These are phyloP conservation scores for Saccharomyces mikatae DNA, from an alignment of 805 yeast genomes.

Conservation along the genomic window DNA sequence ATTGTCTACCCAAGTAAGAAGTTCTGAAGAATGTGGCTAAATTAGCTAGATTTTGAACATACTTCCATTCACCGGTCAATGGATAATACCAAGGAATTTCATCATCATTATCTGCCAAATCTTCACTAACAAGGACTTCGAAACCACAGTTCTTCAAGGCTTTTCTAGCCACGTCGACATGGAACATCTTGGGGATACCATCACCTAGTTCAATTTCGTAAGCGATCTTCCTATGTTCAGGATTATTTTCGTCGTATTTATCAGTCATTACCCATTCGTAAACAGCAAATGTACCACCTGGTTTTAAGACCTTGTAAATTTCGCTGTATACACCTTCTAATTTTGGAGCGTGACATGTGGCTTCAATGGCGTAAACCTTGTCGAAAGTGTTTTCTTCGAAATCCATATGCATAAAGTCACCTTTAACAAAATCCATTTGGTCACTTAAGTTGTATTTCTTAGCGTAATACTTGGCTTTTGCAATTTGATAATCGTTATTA, in stretches of 20 bases:
- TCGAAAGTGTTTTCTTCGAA: conserved; percentile 85
- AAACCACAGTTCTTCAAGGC: conserved; percentile 87
- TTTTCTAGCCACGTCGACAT: conserved; percentile 72
- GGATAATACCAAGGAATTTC: conserved; percentile 97
- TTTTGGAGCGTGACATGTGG: conserved; percentile 95
- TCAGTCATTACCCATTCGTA: conserved; percentile 99
- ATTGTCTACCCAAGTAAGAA: conserved; percentile 71
- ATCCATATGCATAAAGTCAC: conserved; percentile 99
- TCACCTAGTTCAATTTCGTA: conserved; percentile 98
- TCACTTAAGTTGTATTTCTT: conserved; percentile 53
- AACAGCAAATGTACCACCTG: conserved; percentile 96
- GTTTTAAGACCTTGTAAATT: conserved; percentile 90
- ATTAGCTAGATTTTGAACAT: conserved; percentile 72
- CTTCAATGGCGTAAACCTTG: conserved; percentile 97
- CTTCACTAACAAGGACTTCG: conserved; percentile 64
- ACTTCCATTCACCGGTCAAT: conserved; percentile 86
- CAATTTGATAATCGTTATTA: conserved; percentile 95
- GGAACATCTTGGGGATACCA: conserved; percentile 97
- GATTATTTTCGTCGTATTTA: conserved; percentile 74
- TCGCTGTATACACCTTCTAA: conserved; percentile 93
- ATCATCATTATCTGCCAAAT: conserved; percentile 75
- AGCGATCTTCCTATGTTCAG: conserved; percentile 87
- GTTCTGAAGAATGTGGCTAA: conserved; percentile 82
- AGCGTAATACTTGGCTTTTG: conserved; percentile 81
- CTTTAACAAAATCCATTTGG: conserved; percentile 81